Evolutionary conservation across 352 stramenopile species (phyloP), one percentile per base, ranked within the genome.

Genomic region (Phytophthora cactorum): DNA sequence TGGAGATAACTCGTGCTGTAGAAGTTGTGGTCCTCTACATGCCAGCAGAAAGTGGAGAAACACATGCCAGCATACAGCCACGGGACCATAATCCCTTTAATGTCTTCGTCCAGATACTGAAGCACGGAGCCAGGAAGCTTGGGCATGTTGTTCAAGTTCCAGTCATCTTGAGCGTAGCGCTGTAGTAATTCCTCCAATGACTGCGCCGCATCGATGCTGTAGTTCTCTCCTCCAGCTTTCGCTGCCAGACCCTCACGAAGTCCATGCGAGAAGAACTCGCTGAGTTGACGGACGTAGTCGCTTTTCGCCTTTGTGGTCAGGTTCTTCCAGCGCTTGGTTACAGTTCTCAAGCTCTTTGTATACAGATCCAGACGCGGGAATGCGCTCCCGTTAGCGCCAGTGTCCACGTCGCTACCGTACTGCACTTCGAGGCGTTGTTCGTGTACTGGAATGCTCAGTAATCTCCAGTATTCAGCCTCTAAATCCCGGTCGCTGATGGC

Each of bases 11-110:
- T 99, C 72, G 99, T 99, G 56, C 90, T 98, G 66, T 99, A 99
- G 58, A 99, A 97, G 81, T 99, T 99, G 81, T 99, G 98, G 74
- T 99, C 98, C 77, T 99, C 98, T 34, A 98, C 98, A 72, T 99
- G 98, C 97, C 97, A 99, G 72, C 96, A 99, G 75, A 99, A 99
- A 1, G 98, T 98, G 5, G 95, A 98, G 66, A 99, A 99, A 31
- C 98, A 91, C 84, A 98, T 99, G 22, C 98, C 98, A 69, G 99
- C 96, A 78, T 99, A 99, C 56, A 99, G 86, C 98, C 98, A 99
- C n/a, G 98, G 98, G 17, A 99, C 90, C 84, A 99, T 99, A 10
- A 99, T 97, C 1, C 98, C 98, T 71, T 98, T 99, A 58, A 99
- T 98, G 46, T 98, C 93, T 67, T 98, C 95, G 49, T 98, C 94